Conservation (phyloP, 495 filamentous ascomycete genomes). For the Neurospora cerealis region DNA sequence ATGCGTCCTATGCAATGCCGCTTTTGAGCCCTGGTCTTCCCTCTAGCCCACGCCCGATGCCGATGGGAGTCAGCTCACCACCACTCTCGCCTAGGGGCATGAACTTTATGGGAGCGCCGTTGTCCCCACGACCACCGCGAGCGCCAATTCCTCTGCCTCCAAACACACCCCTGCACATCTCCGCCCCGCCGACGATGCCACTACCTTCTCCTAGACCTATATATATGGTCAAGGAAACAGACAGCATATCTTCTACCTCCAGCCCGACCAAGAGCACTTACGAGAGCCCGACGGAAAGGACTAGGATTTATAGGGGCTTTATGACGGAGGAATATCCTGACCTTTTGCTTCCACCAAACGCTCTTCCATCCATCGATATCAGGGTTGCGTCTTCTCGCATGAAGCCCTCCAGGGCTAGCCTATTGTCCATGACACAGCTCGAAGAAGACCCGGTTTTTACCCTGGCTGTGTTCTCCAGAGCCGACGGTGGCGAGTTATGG, state of each 20-base stretch:
- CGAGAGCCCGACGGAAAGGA: slow-evolving; percentile 25
- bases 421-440: slow-evolving; percentile 55
- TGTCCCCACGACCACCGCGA: slow-evolving; percentile 62
- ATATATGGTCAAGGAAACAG: slow-evolving; percentile 25
- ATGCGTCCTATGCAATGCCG: slow-evolving; percentile 33
- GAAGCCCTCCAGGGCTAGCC: slow-evolving; percentile 78
- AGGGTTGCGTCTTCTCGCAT: slow-evolving; percentile 83
- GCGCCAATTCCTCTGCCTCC: slow-evolving; percentile 56
- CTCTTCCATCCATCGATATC: slow-evolving; percentile 76
- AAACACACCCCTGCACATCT: slow-evolving; percentile 49
- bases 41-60: slow-evolving; percentile 76
- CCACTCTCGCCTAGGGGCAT: slow-evolving; percentile 53
- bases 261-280: slow-evolving; percentile 24
- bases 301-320: slow-evolving; percentile 48
- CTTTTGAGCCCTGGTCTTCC: slow-evolving; percentile 83
- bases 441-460: slow-evolving; percentile 94
- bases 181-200: slow-evolving; percentile 30
- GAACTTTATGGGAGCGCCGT: slow-evolving; percentile 47
- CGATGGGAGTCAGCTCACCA: slow-evolving; percentile 58
- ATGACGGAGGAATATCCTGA: slow-evolving; percentile 76
- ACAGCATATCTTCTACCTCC: slow-evolving; percentile 13
- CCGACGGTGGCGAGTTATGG: slow-evolving; percentile 76
- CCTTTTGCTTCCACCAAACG: slow-evolving; percentile 77
- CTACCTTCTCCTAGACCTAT: slow-evolving; percentile 31
- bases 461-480: slow-evolving; percentile 70